A percentile compares a stretch with the other conserved stretches of the same genome.
Evolutionary conservation across 768 basidiomycete genomes (phyloP).

Genomic region (Podaxis sp.): DNA sequence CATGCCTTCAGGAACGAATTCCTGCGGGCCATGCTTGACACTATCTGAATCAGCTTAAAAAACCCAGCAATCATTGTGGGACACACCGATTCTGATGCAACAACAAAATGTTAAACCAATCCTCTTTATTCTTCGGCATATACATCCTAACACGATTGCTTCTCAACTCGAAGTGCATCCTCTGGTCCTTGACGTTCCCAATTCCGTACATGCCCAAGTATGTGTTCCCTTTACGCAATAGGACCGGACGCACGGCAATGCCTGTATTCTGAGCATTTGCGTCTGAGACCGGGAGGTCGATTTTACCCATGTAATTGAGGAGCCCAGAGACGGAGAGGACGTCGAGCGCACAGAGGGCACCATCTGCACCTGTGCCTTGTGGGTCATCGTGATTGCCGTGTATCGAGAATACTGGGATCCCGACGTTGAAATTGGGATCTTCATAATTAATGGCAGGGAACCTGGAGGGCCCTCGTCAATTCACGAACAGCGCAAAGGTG

Average conservation of each 20-base stretch:
- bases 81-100: conserved; percentile 94
- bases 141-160: conserved; percentile 96
- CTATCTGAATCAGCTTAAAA: conserved; percentile 36
- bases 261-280: conserved; percentile 66
- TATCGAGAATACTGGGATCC: conserved; percentile 97
- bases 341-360: conserved; percentile 93
- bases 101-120: conserved; percentile 94
- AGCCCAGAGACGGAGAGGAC: conserved; percentile 92
- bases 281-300: conserved; percentile 80
- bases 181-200: conserved; percentile 93
- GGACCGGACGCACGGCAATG: conserved; percentile 86
- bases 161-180: conserved; percentile 95
- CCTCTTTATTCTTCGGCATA: conserved; percentile 86
- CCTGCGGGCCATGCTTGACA: conserved; percentile 92
- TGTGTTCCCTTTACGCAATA: conserved; percentile 85
- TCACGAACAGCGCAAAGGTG: not conserved
- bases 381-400: conserved; percentile 99
- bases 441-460: conserved; percentile 98
- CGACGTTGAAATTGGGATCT: conserved; percentile 92
- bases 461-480: conserved; percentile 36
- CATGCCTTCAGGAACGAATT: conserved; percentile 93
- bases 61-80: not conserved
- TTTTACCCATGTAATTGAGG: conserved; percentile 97
- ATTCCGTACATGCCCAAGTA: conserved; percentile 92
- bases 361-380: conserved; percentile 93